Evolutionary conservation across 768 basidiomycete genomes (phyloP).

Genomic region (Lactarius psammicola): DNA sequence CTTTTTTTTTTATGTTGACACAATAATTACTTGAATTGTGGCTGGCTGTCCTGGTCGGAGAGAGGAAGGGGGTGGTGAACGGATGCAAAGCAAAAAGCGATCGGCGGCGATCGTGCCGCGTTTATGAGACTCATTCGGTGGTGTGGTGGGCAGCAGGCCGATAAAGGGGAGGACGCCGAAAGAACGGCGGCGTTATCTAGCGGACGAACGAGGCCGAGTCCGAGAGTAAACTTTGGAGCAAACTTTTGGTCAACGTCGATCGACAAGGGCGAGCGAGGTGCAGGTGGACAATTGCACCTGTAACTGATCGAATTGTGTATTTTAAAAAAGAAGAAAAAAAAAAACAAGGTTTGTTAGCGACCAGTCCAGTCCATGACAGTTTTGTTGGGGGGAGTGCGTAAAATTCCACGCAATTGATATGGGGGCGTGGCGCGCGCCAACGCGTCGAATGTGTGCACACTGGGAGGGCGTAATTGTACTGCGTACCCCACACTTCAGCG

Average conservation of each 20-base stretch:
- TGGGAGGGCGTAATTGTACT: slow-evolving; percentile 18
- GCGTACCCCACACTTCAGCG: slow-evolving; percentile 18
- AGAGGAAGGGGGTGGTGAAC: background rate
- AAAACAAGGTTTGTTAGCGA: background rate
- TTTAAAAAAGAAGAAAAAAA: background rate
- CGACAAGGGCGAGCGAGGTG: background rate
- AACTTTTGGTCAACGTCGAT: slow-evolving; percentile 15
- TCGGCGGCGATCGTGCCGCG: slow-evolving; percentile 24
- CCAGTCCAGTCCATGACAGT: slow-evolving; percentile 4
- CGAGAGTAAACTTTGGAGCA: background rate
- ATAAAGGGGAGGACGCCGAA: slow-evolving; percentile 5
- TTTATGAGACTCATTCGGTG: background rate
- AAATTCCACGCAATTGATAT: slow-evolving; percentile 22
- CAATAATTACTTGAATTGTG: slow-evolving; percentile 16
- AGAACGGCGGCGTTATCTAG: background rate
- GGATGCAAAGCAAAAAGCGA: slow-evolving; percentile 20
- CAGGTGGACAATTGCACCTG: background rate
- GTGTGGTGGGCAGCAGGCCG: background rate
- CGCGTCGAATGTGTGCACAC: background rate
- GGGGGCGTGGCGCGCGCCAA: slow-evolving; percentile 1
- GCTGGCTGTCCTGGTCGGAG: slow-evolving; percentile 16
- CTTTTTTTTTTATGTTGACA: slow-evolving; percentile 2
- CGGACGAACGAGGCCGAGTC: background rate
- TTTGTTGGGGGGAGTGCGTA: slow-evolving; percentile 6
- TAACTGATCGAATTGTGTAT: slow-evolving; percentile 2